These are phyloP conservation scores for Pseudoturritis turrita DNA, from an alignment of 345 rosid species.

Conservation along the genomic window DNA sequence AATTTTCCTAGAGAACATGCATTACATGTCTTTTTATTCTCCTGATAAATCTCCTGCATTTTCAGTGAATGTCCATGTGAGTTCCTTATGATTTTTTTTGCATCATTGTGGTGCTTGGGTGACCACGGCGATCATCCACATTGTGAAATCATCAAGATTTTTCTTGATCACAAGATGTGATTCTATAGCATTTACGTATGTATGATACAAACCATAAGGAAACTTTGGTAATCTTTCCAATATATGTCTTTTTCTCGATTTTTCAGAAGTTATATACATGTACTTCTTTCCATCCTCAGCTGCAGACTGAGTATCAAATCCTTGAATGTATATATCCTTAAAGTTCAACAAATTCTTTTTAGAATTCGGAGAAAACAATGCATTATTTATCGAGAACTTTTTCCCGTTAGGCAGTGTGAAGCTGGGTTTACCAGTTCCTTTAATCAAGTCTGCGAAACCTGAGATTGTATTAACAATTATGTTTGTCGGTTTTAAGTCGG, in stretches of 20 bases:
- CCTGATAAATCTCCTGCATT: neutral
- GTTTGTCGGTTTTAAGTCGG: no score
- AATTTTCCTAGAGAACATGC: neutral
- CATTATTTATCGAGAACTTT: no score
- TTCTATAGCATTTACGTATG: no score
- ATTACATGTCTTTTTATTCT: neutral
- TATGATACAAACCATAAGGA: neutral
- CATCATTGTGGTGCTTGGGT: neutral
- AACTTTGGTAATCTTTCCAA: neutral
- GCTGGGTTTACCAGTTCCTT: no score
- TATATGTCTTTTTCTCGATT: neutral
- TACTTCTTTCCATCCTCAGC: no score
- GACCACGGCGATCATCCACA: neutral
- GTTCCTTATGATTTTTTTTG: neutral
- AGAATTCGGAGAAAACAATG: no score
- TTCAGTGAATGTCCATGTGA: neutral
- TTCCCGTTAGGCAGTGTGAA: no score
- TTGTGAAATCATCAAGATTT: neutral
- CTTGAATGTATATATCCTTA: no score
- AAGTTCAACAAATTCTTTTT: no score
- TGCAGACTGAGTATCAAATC: no score
- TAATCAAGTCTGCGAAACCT: no score
- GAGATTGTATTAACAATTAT: no score
- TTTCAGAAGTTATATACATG: neutral
- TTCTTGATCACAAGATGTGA: neutral